Evolutionary conservation across 352 stramenopile species (phyloP), one percentile per base, ranked within the genome.

Genomic region (Phytophthora europaea): DNA sequence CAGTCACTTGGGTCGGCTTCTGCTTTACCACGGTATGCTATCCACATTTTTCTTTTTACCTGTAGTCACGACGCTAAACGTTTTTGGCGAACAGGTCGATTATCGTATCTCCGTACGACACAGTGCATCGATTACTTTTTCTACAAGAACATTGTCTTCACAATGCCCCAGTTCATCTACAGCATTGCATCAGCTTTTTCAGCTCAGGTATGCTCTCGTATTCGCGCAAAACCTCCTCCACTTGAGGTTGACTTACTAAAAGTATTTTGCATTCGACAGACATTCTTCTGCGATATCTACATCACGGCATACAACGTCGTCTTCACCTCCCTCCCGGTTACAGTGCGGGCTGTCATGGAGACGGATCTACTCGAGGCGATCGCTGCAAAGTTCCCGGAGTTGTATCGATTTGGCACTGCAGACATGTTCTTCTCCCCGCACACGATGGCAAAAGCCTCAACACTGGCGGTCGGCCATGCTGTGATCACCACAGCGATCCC

Each of bases 61-160:
- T 20, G 40, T 3, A 48, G 15, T 28, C 9, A n/a, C 16, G 47
- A 28, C 47, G 38, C 7, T 50, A 50, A 50, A 12, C 4, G 3
- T 13, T 23, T 50, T 45, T 7, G 34, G 31, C 59, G 65, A 53
- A 9, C 38, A 91, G 98, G 98, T 9, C 92, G 98, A 28, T 97
- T 98, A 71, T 99, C 98, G 45, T 99, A 99, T 75, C 88, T 97
- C 45, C 95, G 98, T 13, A 97, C 98, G 59, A 92, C 90, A 20
- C 94, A 98, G 66, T 95, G 98, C 55, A 97, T 99, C 77, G 92
- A 99, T 47, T 99, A 99, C 69, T 99, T 99, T 61, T 99, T 99
- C 79, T 99, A 99, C 93, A 99, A 99, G 83, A 99, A 99, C 81
- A 93, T 99, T 56, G 86, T 97, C 4, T 94, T 98, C 61, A 97